Percentiles rank a stretch among this genome's conserved stretches.
phyloP scores from a whole-genome alignment of 306 rosid species.

The Malus fusca region DNA sequence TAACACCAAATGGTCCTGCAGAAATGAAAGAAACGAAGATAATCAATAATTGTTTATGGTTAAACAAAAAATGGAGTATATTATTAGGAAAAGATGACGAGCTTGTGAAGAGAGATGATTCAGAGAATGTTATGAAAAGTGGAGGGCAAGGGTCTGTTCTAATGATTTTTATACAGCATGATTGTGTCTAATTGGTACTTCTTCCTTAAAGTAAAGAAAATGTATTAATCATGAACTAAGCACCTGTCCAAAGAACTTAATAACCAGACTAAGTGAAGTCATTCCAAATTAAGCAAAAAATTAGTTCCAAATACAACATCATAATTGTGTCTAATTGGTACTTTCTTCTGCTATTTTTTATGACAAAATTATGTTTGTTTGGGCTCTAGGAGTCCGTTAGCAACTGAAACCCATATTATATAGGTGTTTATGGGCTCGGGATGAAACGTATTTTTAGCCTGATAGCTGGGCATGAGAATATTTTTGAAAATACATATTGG shows the following conservation, averaged over 20 bases:
- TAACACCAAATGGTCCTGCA: not conserved
- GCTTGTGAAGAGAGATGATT: not conserved
- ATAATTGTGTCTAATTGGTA: not conserved
- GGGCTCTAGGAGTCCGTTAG: not conserved
- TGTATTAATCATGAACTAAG: constrained; percentile 28
- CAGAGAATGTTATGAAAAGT: not conserved
- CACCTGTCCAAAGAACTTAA: constrained; percentile 15
- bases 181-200: constrained; percentile 29
- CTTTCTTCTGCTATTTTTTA: too few species aligned
- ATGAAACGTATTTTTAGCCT: not conserved
- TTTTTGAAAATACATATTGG: not conserved
- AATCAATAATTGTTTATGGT: not conserved
- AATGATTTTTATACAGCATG: constrained; percentile 27
- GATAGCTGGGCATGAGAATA: not conserved
- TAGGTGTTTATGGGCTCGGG: not conserved
- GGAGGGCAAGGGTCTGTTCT: constrained; percentile 10
- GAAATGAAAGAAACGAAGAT: not conserved
- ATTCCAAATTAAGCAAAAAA: constrained; percentile 2
- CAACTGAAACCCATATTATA: not conserved
- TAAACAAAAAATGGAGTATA: not conserved
- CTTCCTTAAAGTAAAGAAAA: constrained; percentile 19
- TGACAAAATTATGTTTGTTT: not conserved
- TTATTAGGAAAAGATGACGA: not conserved
- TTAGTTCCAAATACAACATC: not conserved
- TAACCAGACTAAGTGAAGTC: not conserved